Evolutionary conservation across 352 stramenopile genomes (phyloP).

Genomic region (Globisporangium nodosum): DNA sequence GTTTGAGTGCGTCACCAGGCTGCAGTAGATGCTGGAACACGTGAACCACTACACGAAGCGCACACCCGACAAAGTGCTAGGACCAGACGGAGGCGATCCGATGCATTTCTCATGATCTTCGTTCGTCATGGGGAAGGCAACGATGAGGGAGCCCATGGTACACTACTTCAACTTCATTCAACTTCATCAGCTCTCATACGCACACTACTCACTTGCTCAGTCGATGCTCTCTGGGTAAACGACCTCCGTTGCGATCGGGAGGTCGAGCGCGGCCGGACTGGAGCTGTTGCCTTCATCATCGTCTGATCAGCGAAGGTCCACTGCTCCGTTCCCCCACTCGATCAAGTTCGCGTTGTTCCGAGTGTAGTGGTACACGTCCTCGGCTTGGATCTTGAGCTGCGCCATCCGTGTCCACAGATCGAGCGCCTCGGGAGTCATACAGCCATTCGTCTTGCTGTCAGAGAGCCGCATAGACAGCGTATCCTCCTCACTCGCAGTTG

Average conservation of each 20-base stretch:
- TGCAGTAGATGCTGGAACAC: no score
- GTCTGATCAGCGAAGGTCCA: not conserved
- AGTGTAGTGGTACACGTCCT: not conserved
- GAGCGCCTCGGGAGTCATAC: slow-evolving; percentile 1
- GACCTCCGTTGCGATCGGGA: not conserved
- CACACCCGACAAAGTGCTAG: no score
- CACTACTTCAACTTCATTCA: no score
- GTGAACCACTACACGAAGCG: no score
- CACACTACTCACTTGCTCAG: not conserved
- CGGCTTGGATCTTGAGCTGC: not conserved
- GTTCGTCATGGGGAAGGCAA: no score
- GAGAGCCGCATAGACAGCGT: not conserved
- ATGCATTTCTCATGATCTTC: no score
- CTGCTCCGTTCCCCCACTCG: not conserved
- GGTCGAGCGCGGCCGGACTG: not conserved
- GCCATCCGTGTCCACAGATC: slow-evolving; percentile 1
- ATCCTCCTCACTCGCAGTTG: not conserved
- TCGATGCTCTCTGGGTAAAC: not conserved
- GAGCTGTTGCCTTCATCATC: not conserved
- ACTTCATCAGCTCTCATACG: no score
- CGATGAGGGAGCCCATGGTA: no score
- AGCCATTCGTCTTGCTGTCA: not conserved
- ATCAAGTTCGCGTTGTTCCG: not conserved
- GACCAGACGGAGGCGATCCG: no score
- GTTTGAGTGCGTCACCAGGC: no score